phyloP scores from a whole-genome alignment of 371 early-diverging fungal species.

The Dichotomocladium elegans region DNA sequence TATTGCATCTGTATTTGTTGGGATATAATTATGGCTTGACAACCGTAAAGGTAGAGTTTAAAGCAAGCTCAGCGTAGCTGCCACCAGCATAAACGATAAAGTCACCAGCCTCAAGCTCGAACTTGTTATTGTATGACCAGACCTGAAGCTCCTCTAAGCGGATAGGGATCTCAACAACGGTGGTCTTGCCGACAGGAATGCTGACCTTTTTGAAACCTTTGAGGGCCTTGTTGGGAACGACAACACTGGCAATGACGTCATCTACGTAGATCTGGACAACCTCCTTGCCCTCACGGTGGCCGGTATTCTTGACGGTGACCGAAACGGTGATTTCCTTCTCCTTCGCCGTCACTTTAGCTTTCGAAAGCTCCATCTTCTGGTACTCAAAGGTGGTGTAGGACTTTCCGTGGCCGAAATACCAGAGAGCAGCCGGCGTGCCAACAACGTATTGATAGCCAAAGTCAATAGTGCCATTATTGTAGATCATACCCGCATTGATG shows the following conservation, averaged over 20 bases:
- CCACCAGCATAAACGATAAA: conserved; percentile 16
- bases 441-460: conserved; percentile 20
- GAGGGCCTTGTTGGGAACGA: conserved; percentile 29
- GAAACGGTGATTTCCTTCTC: conserved; percentile 10
- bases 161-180: conserved; percentile 14
- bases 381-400: conserved; percentile 49
- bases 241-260: conserved; percentile 28
- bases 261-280: conserved; percentile 42
- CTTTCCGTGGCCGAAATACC: conserved; percentile 51
- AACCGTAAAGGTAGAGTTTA: conserved; percentile 13
- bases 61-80: conserved; percentile 9
- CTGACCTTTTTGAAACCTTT: conserved; percentile 31
- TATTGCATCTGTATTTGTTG: too few relatives aligned
- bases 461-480: conserved; percentile 13
- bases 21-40: too few relatives aligned
- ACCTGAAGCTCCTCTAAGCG: conserved; percentile 12
- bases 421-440: conserved; percentile 27
- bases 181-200: conserved; percentile 15
- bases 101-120: conserved; percentile 12
- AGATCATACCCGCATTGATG: conserved; percentile 9
- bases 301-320: conserved; percentile 36
- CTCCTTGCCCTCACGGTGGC: conserved; percentile 39
- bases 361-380: conserved; percentile 12
- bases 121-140: conserved; percentile 10
- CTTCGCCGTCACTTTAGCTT: conserved; percentile 5